Conservation (phyloP, 441 rosid genomes). For the Adansonia rubrostipa region DNA sequence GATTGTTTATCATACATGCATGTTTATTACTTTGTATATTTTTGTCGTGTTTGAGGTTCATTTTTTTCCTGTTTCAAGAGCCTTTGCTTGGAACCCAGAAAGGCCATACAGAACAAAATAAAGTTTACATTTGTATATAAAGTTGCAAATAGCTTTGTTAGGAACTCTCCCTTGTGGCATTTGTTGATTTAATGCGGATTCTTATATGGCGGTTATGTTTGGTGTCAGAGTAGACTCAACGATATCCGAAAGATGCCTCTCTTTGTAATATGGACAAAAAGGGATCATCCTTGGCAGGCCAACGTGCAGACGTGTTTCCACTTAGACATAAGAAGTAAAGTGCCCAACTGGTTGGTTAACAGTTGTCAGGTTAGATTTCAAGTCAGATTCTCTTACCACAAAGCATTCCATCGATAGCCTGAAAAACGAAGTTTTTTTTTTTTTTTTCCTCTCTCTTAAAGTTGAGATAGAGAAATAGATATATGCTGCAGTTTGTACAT, state of each 20-base stretch:
- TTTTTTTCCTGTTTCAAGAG: background rate
- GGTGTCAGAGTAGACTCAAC: constrained; percentile 26
- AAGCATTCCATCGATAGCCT: constrained; percentile 8
- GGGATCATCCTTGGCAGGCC: constrained; percentile 13
- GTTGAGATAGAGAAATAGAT: background rate
- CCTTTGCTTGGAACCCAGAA: background rate
- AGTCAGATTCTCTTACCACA: constrained; percentile 2
- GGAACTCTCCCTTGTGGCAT: background rate
- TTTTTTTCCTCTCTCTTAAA: background rate
- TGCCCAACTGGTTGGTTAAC: background rate
- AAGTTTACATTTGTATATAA: background rate
- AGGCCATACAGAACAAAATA: background rate
- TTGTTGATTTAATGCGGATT: constrained; percentile 24
- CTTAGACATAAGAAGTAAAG: constrained; percentile 14
- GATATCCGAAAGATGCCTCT: constrained; percentile 11
- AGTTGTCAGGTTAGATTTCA: constrained; percentile 19
- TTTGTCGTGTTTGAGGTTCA: constrained; percentile 2
- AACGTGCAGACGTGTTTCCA: background rate
- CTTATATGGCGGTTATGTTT: constrained; percentile 23
- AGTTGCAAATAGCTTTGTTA: constrained; percentile 16
- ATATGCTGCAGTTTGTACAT: background rate
- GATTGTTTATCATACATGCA: constrained; percentile 11
- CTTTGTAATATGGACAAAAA: constrained; percentile 27
- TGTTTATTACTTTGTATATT: background rate
- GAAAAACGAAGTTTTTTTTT: background rate